Evolutionary conservation across 169 alveolate genomes (phyloP).

Genomic region (Plasmodium knowlesi): DNA sequence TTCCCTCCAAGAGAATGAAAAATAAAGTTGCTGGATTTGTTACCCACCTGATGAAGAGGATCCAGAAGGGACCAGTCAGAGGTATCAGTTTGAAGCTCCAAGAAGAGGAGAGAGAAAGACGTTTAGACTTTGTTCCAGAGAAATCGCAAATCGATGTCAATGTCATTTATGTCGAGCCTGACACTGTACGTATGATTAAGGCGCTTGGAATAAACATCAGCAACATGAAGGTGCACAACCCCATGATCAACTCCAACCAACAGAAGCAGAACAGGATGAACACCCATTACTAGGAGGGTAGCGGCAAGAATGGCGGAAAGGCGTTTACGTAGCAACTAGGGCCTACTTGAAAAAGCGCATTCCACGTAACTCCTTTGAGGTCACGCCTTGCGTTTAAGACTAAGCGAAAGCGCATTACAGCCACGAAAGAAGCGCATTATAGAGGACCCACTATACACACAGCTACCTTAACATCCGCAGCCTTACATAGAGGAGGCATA

Average conservation of each 20-base stretch:
- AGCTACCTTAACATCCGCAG: not conserved
- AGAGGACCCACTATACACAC: not conserved
- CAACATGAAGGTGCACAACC: slow-evolving; percentile 81
- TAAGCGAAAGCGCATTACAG: not conserved
- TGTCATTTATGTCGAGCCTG: slow-evolving; percentile 91
- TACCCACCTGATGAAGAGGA: slow-evolving; percentile 95
- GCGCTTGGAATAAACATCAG: slow-evolving; percentile 87
- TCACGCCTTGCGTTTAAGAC: not conserved
- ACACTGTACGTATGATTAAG: slow-evolving; percentile 91
- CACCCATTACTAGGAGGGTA: slow-evolving; percentile 13
- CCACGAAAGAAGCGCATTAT: not conserved
- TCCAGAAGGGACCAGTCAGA: slow-evolving; percentile 99
- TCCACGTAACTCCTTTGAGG: too few relatives aligned
- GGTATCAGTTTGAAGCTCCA: slow-evolving; percentile 99
- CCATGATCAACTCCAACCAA: slow-evolving; percentile 61
- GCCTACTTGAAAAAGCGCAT: not conserved
- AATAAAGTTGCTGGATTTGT: slow-evolving; percentile 98
- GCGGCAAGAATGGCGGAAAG: not conserved
- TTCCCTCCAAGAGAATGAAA: slow-evolving; percentile 98
- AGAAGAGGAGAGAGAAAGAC: slow-evolving; percentile 99
- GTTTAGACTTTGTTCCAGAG: slow-evolving; percentile 98
- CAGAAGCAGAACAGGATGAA: slow-evolving; percentile 73
- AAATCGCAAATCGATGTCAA: slow-evolving; percentile 93
- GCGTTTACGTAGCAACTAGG: not conserved
- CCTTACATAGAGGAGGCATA: not conserved